These are phyloP conservation scores for Boletus holoroseus DNA, from an alignment of 1,284 basidiomycete species.

Conservation along the genomic window DNA sequence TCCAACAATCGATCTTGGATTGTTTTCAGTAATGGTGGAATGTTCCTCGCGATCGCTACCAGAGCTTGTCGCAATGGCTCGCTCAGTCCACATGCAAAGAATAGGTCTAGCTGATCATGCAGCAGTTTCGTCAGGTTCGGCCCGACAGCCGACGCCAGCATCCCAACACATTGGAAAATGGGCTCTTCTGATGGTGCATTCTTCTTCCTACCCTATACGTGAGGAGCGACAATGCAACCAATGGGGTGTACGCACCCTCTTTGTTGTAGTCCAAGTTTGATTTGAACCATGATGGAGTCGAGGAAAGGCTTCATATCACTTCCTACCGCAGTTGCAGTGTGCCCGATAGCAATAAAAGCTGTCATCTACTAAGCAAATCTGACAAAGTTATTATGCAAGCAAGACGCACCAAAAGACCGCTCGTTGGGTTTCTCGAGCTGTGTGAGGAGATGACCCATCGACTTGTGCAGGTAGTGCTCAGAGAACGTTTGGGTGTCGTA, in stretches of 20 bases:
- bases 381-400: not conserved
- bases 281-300: slow-evolving; percentile 85
- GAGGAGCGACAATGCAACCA: slow-evolving; percentile 8
- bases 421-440: slow-evolving; percentile 89
- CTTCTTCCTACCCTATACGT: slow-evolving; percentile 65
- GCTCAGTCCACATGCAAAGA: slow-evolving; percentile 93
- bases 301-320: slow-evolving; percentile 96
- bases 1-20: slow-evolving; percentile 94
- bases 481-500: slow-evolving; percentile 92
- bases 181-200: slow-evolving; percentile 91
- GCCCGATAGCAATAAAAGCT: slow-evolving; percentile 97
- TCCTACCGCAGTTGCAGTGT: slow-evolving; percentile 87
- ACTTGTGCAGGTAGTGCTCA: slow-evolving; percentile 82
- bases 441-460: slow-evolving; percentile 85
- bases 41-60: slow-evolving; percentile 80
- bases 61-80: slow-evolving; percentile 86
- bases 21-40: slow-evolving; percentile 85
- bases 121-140: slow-evolving; percentile 93
- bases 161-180: slow-evolving; percentile 96
- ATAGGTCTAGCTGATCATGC: slow-evolving; percentile 94
- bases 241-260: slow-evolving; percentile 57
- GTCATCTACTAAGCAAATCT: slow-evolving; percentile 10
- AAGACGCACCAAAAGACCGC: slow-evolving; percentile 69
- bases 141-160: slow-evolving; percentile 93
- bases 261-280: slow-evolving; percentile 83